Conservation (phyloP, 495 filamentous ascomycete species). For the Friedmanniomyces simplex region DNA sequence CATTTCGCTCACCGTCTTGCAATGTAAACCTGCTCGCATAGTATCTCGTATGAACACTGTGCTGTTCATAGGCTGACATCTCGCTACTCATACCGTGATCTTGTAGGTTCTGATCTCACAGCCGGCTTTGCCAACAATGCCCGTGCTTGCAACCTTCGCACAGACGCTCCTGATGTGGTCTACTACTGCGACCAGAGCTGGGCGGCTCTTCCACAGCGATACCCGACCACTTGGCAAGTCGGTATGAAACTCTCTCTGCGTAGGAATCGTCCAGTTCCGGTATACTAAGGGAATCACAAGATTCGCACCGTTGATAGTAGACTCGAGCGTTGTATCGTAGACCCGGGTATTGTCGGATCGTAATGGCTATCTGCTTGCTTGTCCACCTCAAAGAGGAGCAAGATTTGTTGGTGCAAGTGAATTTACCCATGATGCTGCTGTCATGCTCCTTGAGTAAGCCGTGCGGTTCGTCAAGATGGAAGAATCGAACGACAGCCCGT, state of each 20-base stretch:
- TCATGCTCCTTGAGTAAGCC: constrained; percentile 21
- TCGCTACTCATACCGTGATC: neutral
- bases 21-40: no score
- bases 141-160: constrained; percentile 44
- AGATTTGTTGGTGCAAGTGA: constrained; percentile 26
- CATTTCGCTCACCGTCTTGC: no score
- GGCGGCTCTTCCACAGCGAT: constrained; percentile 32
- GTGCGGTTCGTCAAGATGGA: constrained; percentile 22
- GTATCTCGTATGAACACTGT: no score
- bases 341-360: constrained; percentile 37
- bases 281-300: constrained; percentile 29
- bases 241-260: constrained; percentile 41
- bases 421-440: constrained; percentile 28
- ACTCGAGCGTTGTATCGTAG: constrained; percentile 38
- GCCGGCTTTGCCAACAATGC: constrained; percentile 27
- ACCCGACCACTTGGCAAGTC: constrained; percentile 41
- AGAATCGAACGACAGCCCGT: constrained; percentile 28
- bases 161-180: constrained; percentile 34
- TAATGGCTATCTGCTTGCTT: constrained; percentile 37
- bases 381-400: constrained; percentile 29
- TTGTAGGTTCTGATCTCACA: neutral
- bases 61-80: neutral
- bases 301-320: constrained; percentile 38
- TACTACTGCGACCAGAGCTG: constrained; percentile 24
- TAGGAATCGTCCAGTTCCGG: constrained; percentile 36